Conservation (phyloP, 2,329 filamentous ascomycete genomes). For the Colletotrichum musicola region DNA sequence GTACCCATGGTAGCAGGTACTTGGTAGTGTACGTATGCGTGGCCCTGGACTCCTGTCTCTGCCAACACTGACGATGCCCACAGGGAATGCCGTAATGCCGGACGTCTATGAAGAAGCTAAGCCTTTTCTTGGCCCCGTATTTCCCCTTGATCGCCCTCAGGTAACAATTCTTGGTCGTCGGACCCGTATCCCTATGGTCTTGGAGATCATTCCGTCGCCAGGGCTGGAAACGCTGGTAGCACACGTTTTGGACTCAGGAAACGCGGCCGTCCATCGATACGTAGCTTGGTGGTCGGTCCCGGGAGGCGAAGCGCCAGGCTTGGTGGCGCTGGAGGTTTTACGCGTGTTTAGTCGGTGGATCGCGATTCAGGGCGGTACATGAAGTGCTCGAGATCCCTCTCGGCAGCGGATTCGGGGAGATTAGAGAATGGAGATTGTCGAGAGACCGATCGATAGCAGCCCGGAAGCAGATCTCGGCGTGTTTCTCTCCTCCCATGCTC, state of each 20-base stretch:
- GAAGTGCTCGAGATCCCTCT: neutral
- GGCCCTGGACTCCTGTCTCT: neutral
- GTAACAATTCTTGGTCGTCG: conserved; percentile 20
- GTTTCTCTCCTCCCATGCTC: neutral
- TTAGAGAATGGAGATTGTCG: neutral
- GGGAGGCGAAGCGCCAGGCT: conserved; percentile 17
- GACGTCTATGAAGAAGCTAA: conserved; percentile 7
- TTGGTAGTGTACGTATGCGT: neutral
- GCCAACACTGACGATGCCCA: neutral
- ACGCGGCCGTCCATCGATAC: conserved; percentile 8
- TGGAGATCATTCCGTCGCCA: neutral
- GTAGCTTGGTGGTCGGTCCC: neutral
- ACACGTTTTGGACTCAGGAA: conserved; percentile 31
- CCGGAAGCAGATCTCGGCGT: neutral
- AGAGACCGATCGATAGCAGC: neutral
- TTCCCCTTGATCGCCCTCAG: neutral
- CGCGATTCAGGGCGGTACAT: conserved; percentile 4
- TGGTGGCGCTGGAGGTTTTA: conserved; percentile 22
- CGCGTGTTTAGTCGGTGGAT: conserved; percentile 22
- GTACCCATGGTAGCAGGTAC: neutral
- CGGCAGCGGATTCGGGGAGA: neutral
- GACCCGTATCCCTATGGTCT: conserved; percentile 7
- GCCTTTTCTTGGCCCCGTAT: conserved; percentile 21
- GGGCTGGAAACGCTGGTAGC: conserved; percentile 27
- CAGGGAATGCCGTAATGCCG: neutral